Evolutionary conservation across 1,139 yeast genomes (phyloP), one percentile per base, ranked within the genome.

Genomic region (Geotrichum fermentans): DNA sequence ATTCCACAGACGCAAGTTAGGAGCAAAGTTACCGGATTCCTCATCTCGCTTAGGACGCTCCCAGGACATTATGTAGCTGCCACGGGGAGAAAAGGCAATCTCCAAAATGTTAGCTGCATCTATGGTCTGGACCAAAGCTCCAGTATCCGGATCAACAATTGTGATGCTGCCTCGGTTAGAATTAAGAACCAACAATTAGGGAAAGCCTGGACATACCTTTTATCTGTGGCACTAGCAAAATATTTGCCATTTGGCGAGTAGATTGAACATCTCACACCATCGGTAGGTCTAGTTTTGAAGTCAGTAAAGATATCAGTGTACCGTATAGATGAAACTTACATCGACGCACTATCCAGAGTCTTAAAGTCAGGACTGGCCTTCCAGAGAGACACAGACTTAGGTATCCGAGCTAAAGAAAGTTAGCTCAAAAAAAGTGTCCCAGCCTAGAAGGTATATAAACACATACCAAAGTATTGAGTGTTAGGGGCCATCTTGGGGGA

Each of bases 41-140:
- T 61, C 67, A 54, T 67, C 67, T 70, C 79, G 74, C 56, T 80
- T 65, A 11, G 97, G 96, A 61, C 90, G 86, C 60, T 90, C 89
- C 97, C 97, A 94, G 43, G 95, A 79, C 58, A 89, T 79, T 56
- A 92, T 69, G 63, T 74, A 90, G 41, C 82, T 79, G n/a, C 97
- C 97, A 49, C 80, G 74, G 10, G 97, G 96, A 11, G 96, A 87
- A 64, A 92, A 88, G 57, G 80, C 81, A 60, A 92, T 69, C 62
- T 92, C 97, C 60, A 83, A 81, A 20, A 85, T 85, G 55, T 85
- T 89, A 26, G 71, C 64, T 35, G 79, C 69, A 29, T 73, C 78
- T 45, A 85, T 65, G 16, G 66, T 70, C 44, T 73, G 67, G 45
- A 75, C 62, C 30, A 70, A 54, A 7, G 63, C 62, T 26, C 82